Conservation (phyloP, 192 early-diverging fungal genomes). For the Coemansia sp. region DNA sequence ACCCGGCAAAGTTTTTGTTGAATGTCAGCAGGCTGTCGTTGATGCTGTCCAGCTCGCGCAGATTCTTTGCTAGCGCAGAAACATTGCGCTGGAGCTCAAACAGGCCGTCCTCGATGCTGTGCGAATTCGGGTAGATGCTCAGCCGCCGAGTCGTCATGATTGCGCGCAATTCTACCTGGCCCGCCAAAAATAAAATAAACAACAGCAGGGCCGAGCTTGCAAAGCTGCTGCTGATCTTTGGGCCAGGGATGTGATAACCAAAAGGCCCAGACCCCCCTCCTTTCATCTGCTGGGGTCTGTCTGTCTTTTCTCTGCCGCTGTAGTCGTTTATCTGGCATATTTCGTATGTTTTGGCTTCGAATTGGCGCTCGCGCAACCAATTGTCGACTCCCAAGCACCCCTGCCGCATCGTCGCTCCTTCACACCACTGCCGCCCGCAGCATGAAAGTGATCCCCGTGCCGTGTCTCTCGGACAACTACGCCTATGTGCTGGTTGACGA, state of each 20-base stretch:
- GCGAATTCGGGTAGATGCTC: conserved; percentile 43
- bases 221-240: too few species aligned
- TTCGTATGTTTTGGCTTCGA: background rate
- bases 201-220: background rate
- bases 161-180: background rate
- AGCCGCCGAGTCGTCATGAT: conserved; percentile 37
- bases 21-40: conserved; percentile 39
- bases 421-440: conserved; percentile 4
- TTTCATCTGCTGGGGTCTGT: too few species aligned
- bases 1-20: conserved; percentile 42
- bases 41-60: conserved; percentile 35
- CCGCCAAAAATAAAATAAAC: background rate
- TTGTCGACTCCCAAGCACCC: background rate
- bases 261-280: too few species aligned
- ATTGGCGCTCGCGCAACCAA: background rate
- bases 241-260: too few species aligned
- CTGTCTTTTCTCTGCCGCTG: too few species aligned
- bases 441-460: conserved; percentile 45
- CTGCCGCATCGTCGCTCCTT: background rate
- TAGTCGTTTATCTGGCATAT: too few species aligned
- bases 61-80: conserved; percentile 23
- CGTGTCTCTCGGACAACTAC: conserved; percentile 79
- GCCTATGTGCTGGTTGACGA: conserved; percentile 76
- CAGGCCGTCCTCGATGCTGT: conserved; percentile 40
- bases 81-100: conserved; percentile 42